Conservation (phyloP, 2,329 filamentous ascomycete genomes). For the Pezizomycotina sp. region DNA sequence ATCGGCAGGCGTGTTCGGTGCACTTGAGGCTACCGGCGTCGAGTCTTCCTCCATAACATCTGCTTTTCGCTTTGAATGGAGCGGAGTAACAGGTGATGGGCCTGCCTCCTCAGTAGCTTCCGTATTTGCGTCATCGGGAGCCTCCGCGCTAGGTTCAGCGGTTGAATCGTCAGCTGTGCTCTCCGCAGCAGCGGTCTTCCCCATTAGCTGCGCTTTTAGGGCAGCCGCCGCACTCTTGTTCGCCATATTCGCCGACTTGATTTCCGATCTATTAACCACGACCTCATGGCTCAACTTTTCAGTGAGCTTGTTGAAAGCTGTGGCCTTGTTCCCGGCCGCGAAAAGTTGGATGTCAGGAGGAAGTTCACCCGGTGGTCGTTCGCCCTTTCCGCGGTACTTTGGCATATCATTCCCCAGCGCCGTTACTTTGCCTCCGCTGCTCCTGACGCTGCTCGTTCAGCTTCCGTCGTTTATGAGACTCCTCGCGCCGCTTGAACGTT, state of each 20-base stretch:
- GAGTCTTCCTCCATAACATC: constrained; percentile 46
- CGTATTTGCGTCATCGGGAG: constrained; percentile 12
- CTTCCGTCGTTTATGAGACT: constrained; percentile 61
- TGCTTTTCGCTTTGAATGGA: constrained; percentile 61
- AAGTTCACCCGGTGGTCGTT: constrained; percentile 29
- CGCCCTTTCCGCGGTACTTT: constrained; percentile 17
- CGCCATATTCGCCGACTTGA: constrained; percentile 55
- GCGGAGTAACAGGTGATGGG: constrained; percentile 31
- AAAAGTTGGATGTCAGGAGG: constrained; percentile 41
- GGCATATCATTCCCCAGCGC: constrained; percentile 9
- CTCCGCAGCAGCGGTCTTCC: constrained; percentile 16
- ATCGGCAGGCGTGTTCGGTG: constrained; percentile 35
- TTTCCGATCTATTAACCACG: constrained; percentile 56
- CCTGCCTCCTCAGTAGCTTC: constrained; percentile 17
- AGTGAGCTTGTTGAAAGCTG: constrained; percentile 41
- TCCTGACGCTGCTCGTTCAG: constrained; percentile 45
- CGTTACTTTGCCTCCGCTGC: constrained; percentile 30
- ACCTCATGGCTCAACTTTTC: constrained; percentile 66
- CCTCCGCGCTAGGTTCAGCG: not conserved
- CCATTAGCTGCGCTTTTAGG: constrained; percentile 61
- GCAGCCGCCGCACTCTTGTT: constrained; percentile 92
- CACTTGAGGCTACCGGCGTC: constrained; percentile 37
- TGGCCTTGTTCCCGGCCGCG: constrained; percentile 39
- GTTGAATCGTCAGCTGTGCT: constrained; percentile 3
- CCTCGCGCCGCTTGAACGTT: constrained; percentile 66